Conservation (phyloP, 2,329 filamentous ascomycete species). For the Colletotrichum eremochloae region DNA sequence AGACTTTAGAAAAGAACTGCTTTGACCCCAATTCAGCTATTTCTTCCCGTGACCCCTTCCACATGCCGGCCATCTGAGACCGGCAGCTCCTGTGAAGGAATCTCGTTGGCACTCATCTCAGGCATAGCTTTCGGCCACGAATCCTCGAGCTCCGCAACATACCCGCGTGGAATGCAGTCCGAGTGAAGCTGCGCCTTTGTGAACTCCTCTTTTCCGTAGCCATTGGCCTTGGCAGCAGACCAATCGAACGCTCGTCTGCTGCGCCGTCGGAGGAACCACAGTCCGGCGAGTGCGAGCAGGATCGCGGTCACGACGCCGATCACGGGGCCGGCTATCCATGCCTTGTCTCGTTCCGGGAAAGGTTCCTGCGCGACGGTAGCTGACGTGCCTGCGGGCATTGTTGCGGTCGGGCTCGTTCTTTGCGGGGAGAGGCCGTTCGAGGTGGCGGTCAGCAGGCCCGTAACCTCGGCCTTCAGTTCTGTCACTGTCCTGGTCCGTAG, state of each 20-base stretch:
- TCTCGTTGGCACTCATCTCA: conserved; percentile 11
- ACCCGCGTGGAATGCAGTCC: neutral
- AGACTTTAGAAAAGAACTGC: too few species aligned
- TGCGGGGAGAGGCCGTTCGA: neutral
- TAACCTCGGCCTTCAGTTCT: neutral
- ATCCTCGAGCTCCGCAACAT: conserved; percentile 1
- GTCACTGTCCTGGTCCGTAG: neutral
- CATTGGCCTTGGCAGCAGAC: neutral
- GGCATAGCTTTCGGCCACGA: neutral
- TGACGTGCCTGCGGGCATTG: neutral
- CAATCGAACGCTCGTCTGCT: neutral
- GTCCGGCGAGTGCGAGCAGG: neutral
- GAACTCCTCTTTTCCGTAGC: neutral
- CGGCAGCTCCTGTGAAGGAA: neutral
- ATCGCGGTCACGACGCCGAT: neutral
- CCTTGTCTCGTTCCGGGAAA: neutral
- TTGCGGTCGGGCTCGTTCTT: neutral
- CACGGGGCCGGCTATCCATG: conserved; percentile 26
- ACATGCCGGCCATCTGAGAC: neutral
- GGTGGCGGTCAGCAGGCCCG: neutral
- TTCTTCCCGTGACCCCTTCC: conserved; percentile 8
- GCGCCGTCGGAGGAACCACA: conserved; percentile 20
- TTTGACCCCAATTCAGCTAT: neutral
- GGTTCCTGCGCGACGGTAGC: neutral
- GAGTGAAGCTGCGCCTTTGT: conserved; percentile 15